Conservation (phyloP, 441 rosid genomes). For the Populus hybrid region DNA sequence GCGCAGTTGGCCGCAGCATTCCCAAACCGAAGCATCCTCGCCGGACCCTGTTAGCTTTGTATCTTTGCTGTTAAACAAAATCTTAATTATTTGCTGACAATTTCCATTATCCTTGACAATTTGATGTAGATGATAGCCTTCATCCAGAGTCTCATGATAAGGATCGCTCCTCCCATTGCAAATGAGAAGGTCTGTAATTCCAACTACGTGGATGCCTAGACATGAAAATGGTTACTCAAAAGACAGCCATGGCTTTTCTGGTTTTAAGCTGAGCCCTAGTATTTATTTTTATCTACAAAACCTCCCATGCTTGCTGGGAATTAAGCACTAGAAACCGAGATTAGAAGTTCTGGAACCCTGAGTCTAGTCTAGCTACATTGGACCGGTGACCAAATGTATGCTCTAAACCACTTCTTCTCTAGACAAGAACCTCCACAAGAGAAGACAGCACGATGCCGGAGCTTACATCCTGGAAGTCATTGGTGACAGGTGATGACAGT, state of each 20-base stretch:
- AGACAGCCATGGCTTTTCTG: background rate
- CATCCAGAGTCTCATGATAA: constrained; percentile 71
- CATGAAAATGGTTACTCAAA: background rate
- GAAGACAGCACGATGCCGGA: background rate
- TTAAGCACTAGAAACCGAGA: background rate
- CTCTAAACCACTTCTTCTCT: background rate
- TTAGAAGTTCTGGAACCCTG: constrained; percentile 6
- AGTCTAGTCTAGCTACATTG: background rate
- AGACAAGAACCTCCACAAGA: background rate
- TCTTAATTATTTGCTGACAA: background rate
- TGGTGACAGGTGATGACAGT: background rate
- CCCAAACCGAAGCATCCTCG: background rate
- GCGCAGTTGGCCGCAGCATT: background rate
- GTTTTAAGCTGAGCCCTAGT: background rate
- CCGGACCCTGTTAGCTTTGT: background rate
- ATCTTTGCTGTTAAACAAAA: background rate
- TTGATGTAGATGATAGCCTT: constrained; percentile 59
- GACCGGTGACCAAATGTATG: background rate
- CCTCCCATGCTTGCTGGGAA: background rate
- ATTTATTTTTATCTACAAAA: background rate
- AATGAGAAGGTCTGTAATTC: constrained; percentile 16
- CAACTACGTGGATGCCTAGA: constrained; percentile 27
- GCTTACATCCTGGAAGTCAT: background rate
- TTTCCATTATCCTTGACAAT: background rate
- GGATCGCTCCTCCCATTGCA: constrained; percentile 47